phyloP scores from a whole-genome alignment of 1,139 yeast genomes.

The Sugiyamaella pinicola region DNA sequence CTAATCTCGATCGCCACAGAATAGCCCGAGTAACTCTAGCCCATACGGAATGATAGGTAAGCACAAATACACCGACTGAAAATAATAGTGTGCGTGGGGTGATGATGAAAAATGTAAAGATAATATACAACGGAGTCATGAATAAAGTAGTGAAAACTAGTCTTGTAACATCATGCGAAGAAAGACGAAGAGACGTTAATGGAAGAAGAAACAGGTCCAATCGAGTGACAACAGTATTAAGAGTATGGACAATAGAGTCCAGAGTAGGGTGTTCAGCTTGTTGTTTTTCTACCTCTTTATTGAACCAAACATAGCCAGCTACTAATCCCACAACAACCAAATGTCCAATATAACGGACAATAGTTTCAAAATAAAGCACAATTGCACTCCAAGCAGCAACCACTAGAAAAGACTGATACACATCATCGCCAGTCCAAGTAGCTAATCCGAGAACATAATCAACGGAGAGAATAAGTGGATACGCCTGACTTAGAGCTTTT shows the following conservation, averaged over 20 bases:
- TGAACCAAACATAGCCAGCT: constrained; percentile 60
- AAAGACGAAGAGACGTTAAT: constrained; percentile 65
- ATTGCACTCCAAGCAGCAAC: constrained; percentile 58
- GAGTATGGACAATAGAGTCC: constrained; percentile 83
- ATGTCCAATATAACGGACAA: constrained; percentile 81
- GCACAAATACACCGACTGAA: constrained; percentile 58
- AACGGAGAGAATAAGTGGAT: constrained; percentile 76
- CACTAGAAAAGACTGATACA: constrained; percentile 70
- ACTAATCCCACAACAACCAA: constrained; percentile 67
- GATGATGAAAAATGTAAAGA: constrained; percentile 64
- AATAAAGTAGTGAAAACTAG: constrained; percentile 80
- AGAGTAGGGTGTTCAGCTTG: constrained; percentile 73
- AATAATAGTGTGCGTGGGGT: constrained; percentile 72
- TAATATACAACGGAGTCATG: constrained; percentile 78
- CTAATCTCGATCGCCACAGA: constrained; percentile 77
- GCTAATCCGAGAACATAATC: constrained; percentile 69
- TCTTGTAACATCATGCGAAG: constrained; percentile 77
- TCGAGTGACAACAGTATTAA: constrained; percentile 73
- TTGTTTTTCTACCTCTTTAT: constrained; percentile 46
- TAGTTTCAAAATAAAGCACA: constrained; percentile 71
- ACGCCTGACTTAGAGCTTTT: constrained; percentile 75
- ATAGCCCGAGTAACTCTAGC: constrained; percentile 77
- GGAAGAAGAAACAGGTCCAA: constrained; percentile 80
- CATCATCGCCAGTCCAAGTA: constrained; percentile 91
- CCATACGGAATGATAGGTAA: constrained; percentile 87